phyloP scores from a whole-genome alignment of 805 yeast genomes.

The Jamesozyma lodderae region DNA sequence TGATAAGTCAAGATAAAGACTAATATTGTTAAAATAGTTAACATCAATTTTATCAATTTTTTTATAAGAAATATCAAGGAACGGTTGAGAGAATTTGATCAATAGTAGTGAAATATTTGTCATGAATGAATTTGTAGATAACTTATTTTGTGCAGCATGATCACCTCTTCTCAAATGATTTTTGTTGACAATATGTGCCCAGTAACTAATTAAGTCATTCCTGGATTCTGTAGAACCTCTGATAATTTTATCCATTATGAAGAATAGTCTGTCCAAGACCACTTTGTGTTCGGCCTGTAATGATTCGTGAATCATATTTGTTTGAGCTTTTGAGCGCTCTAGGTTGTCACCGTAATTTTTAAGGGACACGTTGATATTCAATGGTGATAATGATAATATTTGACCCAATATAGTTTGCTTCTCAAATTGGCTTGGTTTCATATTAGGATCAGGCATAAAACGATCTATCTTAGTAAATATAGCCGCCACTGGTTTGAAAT shows the following conservation, averaged over 20 bases:
- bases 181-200: conserved; percentile 64
- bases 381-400: conserved; percentile 64
- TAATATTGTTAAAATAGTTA: conserved; percentile 50
- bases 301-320: conserved; percentile 45
- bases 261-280: conserved; percentile 54
- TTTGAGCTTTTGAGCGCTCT: conserved; percentile 34
- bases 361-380: conserved; percentile 42
- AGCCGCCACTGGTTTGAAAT: conserved; percentile 53
- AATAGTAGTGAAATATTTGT: conserved; percentile 61
- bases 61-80: conserved; percentile 53
- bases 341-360: conserved; percentile 37
- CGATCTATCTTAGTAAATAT: conserved; percentile 48
- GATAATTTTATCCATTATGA: conserved; percentile 61
- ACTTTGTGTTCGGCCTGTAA: conserved; percentile 56
- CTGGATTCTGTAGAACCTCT: conserved; percentile 66
- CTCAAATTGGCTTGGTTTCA: conserved; percentile 47
- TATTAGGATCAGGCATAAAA: conserved; percentile 39
- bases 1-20: conserved; percentile 48
- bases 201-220: conserved; percentile 51
- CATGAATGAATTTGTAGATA: conserved; percentile 77
- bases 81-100: conserved; percentile 72
- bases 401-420: conserved; percentile 66
- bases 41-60: conserved; percentile 73
- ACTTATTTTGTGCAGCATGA: conserved; percentile 57
- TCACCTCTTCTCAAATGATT: conserved; percentile 85